Base-by-base conservation (phyloP, 768 basidiomycete genomes). In the Rhizopogon vinicolor region DNA sequence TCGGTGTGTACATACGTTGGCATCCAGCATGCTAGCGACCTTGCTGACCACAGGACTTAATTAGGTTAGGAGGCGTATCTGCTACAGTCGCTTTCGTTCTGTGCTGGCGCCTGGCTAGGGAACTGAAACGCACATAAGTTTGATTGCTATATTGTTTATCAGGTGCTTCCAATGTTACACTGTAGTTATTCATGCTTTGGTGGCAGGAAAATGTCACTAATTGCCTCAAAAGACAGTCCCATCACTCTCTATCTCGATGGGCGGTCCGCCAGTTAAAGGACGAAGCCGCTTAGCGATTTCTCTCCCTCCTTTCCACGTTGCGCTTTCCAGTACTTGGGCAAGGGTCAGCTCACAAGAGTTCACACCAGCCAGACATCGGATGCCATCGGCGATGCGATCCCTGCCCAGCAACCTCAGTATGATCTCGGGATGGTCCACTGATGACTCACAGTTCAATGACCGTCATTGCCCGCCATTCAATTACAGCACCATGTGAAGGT, bases 401-500 rank as follows among this genome's bases (percentile, higher is more conserved):
- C 93, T 95, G 66, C 35, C 37, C n/a, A 53, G 25, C 41, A 40
- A 56, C 13, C 33, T 37, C 45, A 55, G 44, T 59, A 45, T 16
- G 40, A 28, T 51, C 40, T 54, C 28, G 49, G 37, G 41, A 19
- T 39, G 14, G 59, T 35, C 51, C 44, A 44, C 56, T 25, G 13
- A 28, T 44, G 7, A 77, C 88, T 62, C 62, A 94, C 91, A 99
- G 77, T 66, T 87, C 84, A 53, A 97, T 89, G 39, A 99, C 91
- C 0, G 96, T 98, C 80, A 99, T 81, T 0, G 95, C 94, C 53
- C 96, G 78, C 94, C 95, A 96, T 72, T 99, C 96, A 39, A 98
- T 85, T 54, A 98, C 86, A 6, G 93, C 93, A 0, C 93, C 91
- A 65, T 94, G 93, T 0, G 88, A 87, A 1, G 93, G 80, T 13